Percentiles rank a stretch among this genome's conserved stretches.
These are phyloP conservation scores for Penicillium longicatenatum DNA, from an alignment of 495 filamentous ascomycete genomes.

Conservation along the genomic window DNA sequence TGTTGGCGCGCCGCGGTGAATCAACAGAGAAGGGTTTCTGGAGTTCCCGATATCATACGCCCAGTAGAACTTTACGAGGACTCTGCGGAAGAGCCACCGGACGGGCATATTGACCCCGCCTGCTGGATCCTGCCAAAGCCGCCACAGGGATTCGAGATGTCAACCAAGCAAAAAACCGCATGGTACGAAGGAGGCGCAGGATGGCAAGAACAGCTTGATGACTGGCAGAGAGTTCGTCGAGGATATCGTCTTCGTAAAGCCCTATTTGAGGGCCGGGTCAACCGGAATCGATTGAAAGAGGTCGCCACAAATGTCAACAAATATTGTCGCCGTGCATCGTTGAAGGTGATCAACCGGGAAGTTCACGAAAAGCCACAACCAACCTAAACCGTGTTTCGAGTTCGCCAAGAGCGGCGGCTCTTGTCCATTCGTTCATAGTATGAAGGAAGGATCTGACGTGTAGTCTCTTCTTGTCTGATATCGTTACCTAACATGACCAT, in stretches of 20 bases:
- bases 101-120: slow-evolving; percentile 41
- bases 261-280: slow-evolving; percentile 39
- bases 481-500: slow-evolving; percentile 1
- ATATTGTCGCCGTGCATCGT: slow-evolving; percentile 22
- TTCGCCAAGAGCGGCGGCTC: neutral
- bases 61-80: slow-evolving; percentile 35
- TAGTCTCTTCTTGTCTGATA: slow-evolving; percentile 3
- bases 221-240: slow-evolving; percentile 42
- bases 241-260: slow-evolving; percentile 41
- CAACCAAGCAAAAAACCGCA: slow-evolving; percentile 35
- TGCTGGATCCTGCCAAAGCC: slow-evolving; percentile 48
- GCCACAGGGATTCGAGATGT: slow-evolving; percentile 43
- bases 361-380: neutral
- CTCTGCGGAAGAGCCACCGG: slow-evolving; percentile 44
- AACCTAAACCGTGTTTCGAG: neutral
- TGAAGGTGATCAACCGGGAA: slow-evolving; percentile 16
- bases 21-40: slow-evolving; percentile 30
- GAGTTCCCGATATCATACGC: slow-evolving; percentile 29
- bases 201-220: slow-evolving; percentile 45
- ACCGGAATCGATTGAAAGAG: slow-evolving; percentile 36
- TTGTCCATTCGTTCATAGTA: neutral
- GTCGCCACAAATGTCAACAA: slow-evolving; percentile 25
- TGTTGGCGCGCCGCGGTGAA: slow-evolving; percentile 47
- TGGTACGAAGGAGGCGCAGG: slow-evolving; percentile 48
- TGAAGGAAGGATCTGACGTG: neutral